Evolutionary conservation across 2,329 filamentous ascomycete species (phyloP).

Genomic region (Alternaria viburni): DNA sequence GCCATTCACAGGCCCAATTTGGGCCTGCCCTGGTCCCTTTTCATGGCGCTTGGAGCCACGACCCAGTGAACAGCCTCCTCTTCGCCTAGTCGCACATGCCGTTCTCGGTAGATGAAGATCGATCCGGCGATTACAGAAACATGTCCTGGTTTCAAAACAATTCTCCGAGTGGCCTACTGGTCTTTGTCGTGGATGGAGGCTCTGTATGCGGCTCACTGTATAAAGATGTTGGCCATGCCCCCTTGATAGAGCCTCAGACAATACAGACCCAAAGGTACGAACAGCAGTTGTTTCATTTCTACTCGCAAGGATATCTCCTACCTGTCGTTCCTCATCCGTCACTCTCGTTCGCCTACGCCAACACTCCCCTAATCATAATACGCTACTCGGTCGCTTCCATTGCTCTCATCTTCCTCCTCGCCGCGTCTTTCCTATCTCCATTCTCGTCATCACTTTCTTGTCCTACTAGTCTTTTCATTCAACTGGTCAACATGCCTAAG

Average conservation of each 20-base stretch:
- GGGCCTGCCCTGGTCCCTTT: slow-evolving; percentile 35
- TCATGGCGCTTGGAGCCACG: slow-evolving; percentile 39
- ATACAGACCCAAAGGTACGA: slow-evolving; percentile 33
- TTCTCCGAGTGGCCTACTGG: slow-evolving; percentile 44
- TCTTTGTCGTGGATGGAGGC: slow-evolving; percentile 33
- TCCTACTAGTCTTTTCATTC: slow-evolving; percentile 22
- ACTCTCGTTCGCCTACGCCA: slow-evolving; percentile 39
- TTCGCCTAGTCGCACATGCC: slow-evolving; percentile 38
- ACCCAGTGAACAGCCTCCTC: slow-evolving; percentile 38
- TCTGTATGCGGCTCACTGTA: slow-evolving; percentile 37
- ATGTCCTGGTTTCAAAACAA: slow-evolving; percentile 47
- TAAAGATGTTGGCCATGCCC: slow-evolving; percentile 37
- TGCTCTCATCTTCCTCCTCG: slow-evolving; percentile 24
- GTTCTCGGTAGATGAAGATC: slow-evolving; percentile 34
- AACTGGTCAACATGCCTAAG: slow-evolving; percentile 54
- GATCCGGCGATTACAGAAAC: slow-evolving; percentile 51
- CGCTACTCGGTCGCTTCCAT: slow-evolving; percentile 33
- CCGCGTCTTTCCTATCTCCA: slow-evolving; percentile 19
- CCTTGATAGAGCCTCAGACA: slow-evolving; percentile 31
- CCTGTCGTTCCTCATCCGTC: slow-evolving; percentile 36
- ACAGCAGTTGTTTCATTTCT: slow-evolving; percentile 43
- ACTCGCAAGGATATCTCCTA: slow-evolving; percentile 41
- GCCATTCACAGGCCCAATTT: slow-evolving; percentile 41
- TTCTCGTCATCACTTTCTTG: slow-evolving; percentile 13
- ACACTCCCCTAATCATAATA: slow-evolving; percentile 43